phyloP scores from a whole-genome alignment of 371 early-diverging fungal species.

The Mortierella sp. region DNA sequence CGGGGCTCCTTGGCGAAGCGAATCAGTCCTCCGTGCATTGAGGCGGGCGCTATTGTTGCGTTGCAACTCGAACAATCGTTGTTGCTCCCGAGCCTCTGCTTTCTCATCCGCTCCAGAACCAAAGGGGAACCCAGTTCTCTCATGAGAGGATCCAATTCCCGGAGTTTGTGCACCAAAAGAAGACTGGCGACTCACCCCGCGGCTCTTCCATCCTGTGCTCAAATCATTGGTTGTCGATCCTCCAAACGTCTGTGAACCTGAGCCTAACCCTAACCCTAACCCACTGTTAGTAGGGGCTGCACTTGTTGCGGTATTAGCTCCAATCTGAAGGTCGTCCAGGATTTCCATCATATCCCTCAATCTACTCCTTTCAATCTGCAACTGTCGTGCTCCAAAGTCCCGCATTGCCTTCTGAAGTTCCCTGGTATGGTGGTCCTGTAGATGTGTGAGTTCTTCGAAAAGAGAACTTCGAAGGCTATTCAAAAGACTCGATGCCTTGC shows the following conservation, averaged over 20 bases:
- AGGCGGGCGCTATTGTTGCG: conserved; percentile 12
- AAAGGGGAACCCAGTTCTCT: conserved; percentile 1
- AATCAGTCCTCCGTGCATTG: background rate
- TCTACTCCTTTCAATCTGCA: conserved; percentile 49
- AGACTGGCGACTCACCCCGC: conserved; percentile 18
- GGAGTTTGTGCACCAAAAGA: conserved; percentile 8
- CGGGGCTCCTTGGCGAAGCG: background rate
- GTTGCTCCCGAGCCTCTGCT: conserved; percentile 18
- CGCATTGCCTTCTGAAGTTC: conserved; percentile 42
- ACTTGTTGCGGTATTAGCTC: background rate
- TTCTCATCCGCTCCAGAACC: conserved; percentile 28
- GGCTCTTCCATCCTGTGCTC: background rate
- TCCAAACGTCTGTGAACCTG: conserved; percentile 3
- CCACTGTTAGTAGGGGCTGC: background rate
- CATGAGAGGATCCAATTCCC: conserved; percentile 2
- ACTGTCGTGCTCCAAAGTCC: conserved; percentile 41
- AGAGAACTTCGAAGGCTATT: conserved; percentile 36
- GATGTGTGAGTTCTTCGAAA: conserved; percentile 45
- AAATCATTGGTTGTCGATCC: background rate
- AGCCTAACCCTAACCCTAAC: background rate
- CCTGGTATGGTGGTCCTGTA: conserved; percentile 41
- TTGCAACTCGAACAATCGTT: conserved; percentile 20
- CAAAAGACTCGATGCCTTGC: conserved; percentile 31
- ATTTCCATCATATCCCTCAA: conserved; percentile 47
- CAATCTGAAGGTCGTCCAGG: conserved; percentile 27